Percentiles rank a stretch among this genome's conserved stretches.
Evolutionary conservation across 257 asterid species (phyloP).

Genomic region (Datura wrightii): DNA sequence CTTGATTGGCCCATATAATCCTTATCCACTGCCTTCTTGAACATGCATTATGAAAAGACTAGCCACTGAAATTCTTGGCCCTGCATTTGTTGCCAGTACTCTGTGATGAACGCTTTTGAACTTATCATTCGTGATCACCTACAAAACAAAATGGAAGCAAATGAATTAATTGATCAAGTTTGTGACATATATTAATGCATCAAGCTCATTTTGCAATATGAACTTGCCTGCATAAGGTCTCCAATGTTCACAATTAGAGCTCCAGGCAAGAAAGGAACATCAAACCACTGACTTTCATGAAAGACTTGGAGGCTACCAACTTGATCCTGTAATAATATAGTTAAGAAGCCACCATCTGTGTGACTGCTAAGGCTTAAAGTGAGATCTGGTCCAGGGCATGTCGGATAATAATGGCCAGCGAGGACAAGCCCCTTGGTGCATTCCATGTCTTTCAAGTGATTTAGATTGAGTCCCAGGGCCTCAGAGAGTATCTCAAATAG

Average conservation of each 20-base stretch:
- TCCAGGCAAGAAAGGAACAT: slow-evolving; percentile 55
- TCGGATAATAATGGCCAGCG: slow-evolving; percentile 45
- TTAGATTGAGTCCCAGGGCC: slow-evolving; percentile 44
- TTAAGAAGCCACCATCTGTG: slow-evolving; percentile 40
- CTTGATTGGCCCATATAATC: slow-evolving; percentile 57
- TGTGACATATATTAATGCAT: not conserved
- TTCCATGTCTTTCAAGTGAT: slow-evolving; percentile 46
- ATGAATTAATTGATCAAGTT: not conserved
- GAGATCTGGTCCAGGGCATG: slow-evolving; percentile 54
- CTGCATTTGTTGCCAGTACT: slow-evolving; percentile 54
- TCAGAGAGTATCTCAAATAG: slow-evolving; percentile 50
- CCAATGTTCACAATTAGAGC: slow-evolving; percentile 67
- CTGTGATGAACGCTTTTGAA: slow-evolving; percentile 62
- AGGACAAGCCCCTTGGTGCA: slow-evolving; percentile 38
- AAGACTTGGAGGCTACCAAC: slow-evolving; percentile 63
- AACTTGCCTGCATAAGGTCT: slow-evolving; percentile 67
- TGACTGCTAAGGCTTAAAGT: slow-evolving; percentile 44
- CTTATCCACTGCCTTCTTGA: slow-evolving; percentile 37
- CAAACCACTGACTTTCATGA: slow-evolving; percentile 56
- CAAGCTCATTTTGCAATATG: not conserved
- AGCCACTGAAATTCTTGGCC: slow-evolving; percentile 70
- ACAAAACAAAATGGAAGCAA: slow-evolving; percentile 17
- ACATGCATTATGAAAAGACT: slow-evolving; percentile 55
- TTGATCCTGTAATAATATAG: slow-evolving; percentile 46
- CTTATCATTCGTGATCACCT: slow-evolving; percentile 71